phyloP scores from a whole-genome alignment of 257 asterid species.

The Fraxinus americana region DNA sequence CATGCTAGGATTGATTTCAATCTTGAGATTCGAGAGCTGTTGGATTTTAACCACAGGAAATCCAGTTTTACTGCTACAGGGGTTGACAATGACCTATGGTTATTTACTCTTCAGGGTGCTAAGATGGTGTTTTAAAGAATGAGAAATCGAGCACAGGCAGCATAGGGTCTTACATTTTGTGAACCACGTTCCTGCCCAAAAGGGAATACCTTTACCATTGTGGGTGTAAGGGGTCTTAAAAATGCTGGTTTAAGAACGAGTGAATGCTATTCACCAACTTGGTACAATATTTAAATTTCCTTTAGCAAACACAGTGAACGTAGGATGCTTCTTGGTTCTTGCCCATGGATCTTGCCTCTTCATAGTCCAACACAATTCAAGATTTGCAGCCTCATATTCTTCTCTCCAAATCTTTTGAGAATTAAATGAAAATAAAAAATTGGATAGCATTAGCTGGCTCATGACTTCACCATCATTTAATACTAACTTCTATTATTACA shows the following conservation, averaged over 20 bases:
- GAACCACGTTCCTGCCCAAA: not conserved
- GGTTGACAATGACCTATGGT: no score
- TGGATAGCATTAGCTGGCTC: conserved; percentile 36
- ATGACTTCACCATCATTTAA: conserved; percentile 15
- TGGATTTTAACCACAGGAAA: conserved; percentile 13
- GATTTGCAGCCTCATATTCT: conserved; percentile 22
- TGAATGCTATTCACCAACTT: not conserved
- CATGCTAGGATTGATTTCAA: not conserved
- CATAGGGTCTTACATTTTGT: conserved; percentile 16
- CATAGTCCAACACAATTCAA: conserved; percentile 20
- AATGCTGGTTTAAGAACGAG: not conserved
- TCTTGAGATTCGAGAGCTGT: not conserved
- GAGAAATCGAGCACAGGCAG: not conserved
- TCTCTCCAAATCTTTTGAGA: conserved; percentile 6
- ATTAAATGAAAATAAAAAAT: conserved; percentile 22
- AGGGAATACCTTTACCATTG: not conserved
- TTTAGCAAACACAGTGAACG: not conserved
- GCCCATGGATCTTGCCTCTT: conserved; percentile 26
- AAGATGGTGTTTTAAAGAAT: no score
- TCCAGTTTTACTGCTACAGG: not conserved
- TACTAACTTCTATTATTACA: conserved; percentile 22
- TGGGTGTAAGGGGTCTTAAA: not conserved
- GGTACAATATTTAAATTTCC: not conserved
- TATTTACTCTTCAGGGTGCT: no score
- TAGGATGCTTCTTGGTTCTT: conserved; percentile 28